phyloP scores from a whole-genome alignment of 345 rosid genomes.

The Eucalyptus virginea region DNA sequence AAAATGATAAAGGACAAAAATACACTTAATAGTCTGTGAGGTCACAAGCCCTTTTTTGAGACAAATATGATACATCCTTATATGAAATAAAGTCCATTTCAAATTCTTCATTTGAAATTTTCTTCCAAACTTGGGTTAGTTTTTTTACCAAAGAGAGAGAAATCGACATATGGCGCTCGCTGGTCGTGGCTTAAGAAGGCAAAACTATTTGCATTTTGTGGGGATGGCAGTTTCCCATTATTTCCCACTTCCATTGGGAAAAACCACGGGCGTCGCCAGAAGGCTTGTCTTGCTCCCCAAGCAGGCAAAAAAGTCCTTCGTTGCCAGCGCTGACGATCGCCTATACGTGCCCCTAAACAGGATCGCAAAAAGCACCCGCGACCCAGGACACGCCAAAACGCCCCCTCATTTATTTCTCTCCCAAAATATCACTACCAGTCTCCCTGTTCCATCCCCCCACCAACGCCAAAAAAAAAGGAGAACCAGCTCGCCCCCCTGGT shows the following conservation, averaged over 20 bases:
- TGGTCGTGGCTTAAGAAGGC: neutral
- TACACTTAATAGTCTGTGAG: too few relatives aligned
- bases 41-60: fast-evolving
- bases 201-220: neutral
- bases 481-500: neutral
- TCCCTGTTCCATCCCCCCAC: neutral
- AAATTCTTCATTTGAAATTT: too few relatives aligned
- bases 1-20: too few relatives aligned
- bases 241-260: neutral
- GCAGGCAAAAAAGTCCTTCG: neutral
- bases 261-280: neutral
- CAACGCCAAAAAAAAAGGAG: neutral
- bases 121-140: too few relatives aligned
- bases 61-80: fast-evolving
- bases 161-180: neutral
- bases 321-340: neutral
- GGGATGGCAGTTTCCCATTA: neutral
- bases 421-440: neutral
- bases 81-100: fast-evolving
- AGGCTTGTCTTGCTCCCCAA: neutral
- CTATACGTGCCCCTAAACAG: neutral
- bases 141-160: too few relatives aligned
- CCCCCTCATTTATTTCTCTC: neutral
- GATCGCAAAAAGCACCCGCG: neutral
- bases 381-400: neutral